Evolutionary conservation across 2,329 filamentous ascomycete genomes (phyloP), one percentile per base, ranked within the genome.

Genomic region (Cryphonectria parasitica): DNA sequence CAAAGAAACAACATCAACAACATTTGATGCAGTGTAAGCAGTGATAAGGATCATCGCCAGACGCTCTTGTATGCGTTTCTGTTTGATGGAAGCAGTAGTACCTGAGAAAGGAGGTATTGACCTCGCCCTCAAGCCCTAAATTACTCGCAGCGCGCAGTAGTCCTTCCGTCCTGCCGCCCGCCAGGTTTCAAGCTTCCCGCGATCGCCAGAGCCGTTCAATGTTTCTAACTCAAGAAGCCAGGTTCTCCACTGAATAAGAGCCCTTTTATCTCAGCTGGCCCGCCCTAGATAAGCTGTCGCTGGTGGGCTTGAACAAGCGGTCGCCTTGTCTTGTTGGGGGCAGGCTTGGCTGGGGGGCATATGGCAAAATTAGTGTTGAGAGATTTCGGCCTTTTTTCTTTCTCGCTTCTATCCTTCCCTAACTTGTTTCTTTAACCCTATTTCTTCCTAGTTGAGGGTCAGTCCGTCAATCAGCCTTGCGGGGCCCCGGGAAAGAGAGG

Each of bases 91-190:
- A 17, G 13, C 5, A 3, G 10, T 39, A 39, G 36, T 2, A 13
- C 34, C 10, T 41, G 39, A 10, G 39, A 10, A 13, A 41, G 7
- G 11, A 5, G 39, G 39, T 41, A 43, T 17, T 17, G 43, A 45
- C 43, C 43, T 11, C 36, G 36, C 36, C 8, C 11, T 39, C 36
- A 49, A 15, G 6, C 2, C 45, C 45, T 17, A 43, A n/a, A 58
- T 58, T 58, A 58, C 54, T 58, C 54, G 54, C 54, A 58, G 28
- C 52, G 52, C 52, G 52, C 49, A 56, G 52, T 31, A 58, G 54
- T 58, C 52, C 25, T 34, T 31, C 28, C 45, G 22, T 31, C 15
- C 28, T 31, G 54, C 25, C 54, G 25, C 28, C 25, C 25, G 54
- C 54, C 25, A 31, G 31, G 58, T 61, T n/a, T 61, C 58, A 61